These are phyloP conservation scores for Croton setiger DNA, from an alignment of 441 rosid species.

Conservation along the genomic window DNA sequence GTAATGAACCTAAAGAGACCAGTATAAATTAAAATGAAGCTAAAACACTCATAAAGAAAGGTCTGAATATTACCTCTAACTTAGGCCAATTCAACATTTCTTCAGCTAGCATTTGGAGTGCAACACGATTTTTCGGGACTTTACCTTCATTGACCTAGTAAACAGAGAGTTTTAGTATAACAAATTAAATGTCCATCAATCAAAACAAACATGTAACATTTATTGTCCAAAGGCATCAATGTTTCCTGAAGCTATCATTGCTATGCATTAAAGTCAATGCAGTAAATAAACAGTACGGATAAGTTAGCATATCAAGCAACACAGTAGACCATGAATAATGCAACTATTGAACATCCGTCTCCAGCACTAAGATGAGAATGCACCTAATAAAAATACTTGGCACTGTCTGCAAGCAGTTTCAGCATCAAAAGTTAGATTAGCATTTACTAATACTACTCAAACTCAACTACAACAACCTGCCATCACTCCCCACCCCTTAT, in stretches of 20 bases:
- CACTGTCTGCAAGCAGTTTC: not conserved
- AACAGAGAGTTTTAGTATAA: constrained; percentile 13
- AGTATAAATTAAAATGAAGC: not conserved
- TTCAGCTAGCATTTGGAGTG: constrained; percentile 71
- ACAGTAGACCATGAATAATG: not conserved
- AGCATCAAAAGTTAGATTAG: not conserved
- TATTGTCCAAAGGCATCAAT: not conserved
- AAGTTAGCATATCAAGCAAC: not conserved
- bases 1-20: not conserved
- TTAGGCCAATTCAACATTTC: constrained; percentile 93
- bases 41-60: not conserved
- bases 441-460: not conserved
- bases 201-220: too few species aligned
- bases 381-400: not conserved
- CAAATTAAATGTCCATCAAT: not conserved
- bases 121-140: constrained; percentile 62
- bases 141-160: constrained; percentile 77
- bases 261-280: too few species aligned
- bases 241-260: not conserved
- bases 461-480: too few species aligned
- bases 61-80: constrained; percentile 55
- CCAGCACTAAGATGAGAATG: not conserved
- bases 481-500: too few species aligned
- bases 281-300: not conserved
- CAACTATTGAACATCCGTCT: not conserved